Base-by-base conservation (phyloP, 2,329 filamentous ascomycete species). In the Mariannaea elegans region DNA sequence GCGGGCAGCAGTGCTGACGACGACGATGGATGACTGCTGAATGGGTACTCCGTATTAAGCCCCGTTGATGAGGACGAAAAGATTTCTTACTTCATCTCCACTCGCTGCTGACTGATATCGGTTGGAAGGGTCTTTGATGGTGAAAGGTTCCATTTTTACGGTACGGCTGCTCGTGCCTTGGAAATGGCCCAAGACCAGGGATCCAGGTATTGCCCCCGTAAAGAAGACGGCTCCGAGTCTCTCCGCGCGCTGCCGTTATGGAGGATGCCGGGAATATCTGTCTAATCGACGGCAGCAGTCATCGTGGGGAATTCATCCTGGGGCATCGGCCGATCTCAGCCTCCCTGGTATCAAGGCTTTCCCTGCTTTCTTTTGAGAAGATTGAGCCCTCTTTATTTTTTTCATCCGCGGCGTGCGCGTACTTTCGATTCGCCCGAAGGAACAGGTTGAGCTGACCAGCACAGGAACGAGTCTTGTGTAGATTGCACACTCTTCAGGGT, bases 171-270 rank as follows among this genome's bases (percentile, higher is more conserved):
- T 48, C 48, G n/a, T 23, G 12, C n/a, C 38, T 27, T 36, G 27
- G 51, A 59, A 46, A 58, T 39, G 27, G 27, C 55, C 56, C 54
- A n/a, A 36, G 47, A 32, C 64, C 45, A 50, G 59, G 59, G 62
- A 65, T 66, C 67, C 67, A 70, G 54, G 51, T 58, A 46, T 56
- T 59, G 44, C 59, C 34, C 23, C 55, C 50, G 59, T 63, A 41
- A 48, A 53, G 64, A 19, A 16, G 21, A 18, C 4, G 12, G 52
- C 59, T 67, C 65, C 67, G 67, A 70, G 16, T 69, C 61, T 67
- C 61, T 68, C 67, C 65, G 61, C 45, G 56, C 51, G 41, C 36
- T 31, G 32, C 14, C 47, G n/a, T n/a, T 7, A 31, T 48, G 56
- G 42, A 56, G 32, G 23, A 50, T 56, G 50, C 49, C 53, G 52